Base-by-base conservation (phyloP, 768 basidiomycete genomes). In the Heimioporus sp. region DNA sequence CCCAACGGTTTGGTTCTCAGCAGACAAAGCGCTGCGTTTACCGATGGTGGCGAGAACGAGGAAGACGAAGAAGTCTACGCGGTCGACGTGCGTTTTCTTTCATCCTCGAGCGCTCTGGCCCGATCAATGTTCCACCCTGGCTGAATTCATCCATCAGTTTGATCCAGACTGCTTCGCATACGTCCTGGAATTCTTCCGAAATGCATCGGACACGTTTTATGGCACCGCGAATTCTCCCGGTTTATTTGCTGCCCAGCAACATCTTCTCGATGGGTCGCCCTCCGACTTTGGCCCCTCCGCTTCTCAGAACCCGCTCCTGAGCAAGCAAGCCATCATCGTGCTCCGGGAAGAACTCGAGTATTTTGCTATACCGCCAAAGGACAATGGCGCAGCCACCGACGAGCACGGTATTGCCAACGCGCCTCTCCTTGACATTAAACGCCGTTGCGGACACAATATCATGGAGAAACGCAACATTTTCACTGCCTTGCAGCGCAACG, bases 241-340 rank as follows among this genome's bases (percentile, higher is more conserved):
- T 12, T 76, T 93, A 45, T 84, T 87, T 60, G 75, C 76, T 54
- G 86, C 90, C 21, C 91, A 92, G 65, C 89, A 90, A 55, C 84
- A 88, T 61, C 77, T 94, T 41, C 73, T 86, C 35, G 90, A 93
- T 51, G 78, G 79, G 34, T 74, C 77, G 0, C 72, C 77, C 19
- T 75, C 85, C 17, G 78, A 83, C 55, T 82, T 85, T 64, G 76
- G 76, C 17, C 80, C 86, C 12, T 70, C 84, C 16, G 76, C 82
- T 30, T 80, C 83, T 46, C 90, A 94, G 68, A 98, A 98, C 65
- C 97, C 97, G 0, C 79, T 99, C 37, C 78, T 98, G 48, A 81
- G 86, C 43, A 98, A 98, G 73, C 97, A 98, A 71, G 95, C 96
- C 28, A 98, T 99, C 65, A 98, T 98, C 60, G 96, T 99, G 43